Percentiles rank a stretch among this genome's conserved stretches.
Evolutionary conservation across 129 eudicot species (phyloP).

Genomic region (Helichrysum umbraculigerum): DNA sequence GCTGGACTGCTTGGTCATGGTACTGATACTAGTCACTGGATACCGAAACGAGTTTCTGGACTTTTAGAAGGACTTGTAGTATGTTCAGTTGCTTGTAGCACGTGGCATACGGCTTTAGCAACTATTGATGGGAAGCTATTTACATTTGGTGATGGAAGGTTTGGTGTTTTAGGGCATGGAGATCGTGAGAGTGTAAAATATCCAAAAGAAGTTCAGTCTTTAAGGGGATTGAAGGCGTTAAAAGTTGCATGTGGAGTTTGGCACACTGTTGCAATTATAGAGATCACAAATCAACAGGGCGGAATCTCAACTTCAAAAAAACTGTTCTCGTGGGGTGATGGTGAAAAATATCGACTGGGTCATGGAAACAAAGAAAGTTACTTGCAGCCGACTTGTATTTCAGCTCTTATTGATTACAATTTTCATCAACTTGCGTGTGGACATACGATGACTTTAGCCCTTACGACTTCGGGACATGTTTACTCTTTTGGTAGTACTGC

Average conservation of each 20-base stretch:
- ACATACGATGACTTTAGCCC: slow-evolving; percentile 55
- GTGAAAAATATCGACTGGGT: slow-evolving; percentile 72
- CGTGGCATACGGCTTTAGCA: slow-evolving; percentile 78
- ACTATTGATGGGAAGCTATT: slow-evolving; percentile 64
- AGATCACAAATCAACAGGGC: slow-evolving; percentile 42
- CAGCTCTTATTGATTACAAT: slow-evolving; percentile 67
- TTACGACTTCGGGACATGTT: slow-evolving; percentile 84
- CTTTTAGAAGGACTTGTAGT: slow-evolving; percentile 71
- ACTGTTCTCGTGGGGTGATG: slow-evolving; percentile 90
- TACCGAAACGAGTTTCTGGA: slow-evolving; percentile 77
- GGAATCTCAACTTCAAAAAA: slow-evolving; percentile 45
- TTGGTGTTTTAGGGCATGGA: slow-evolving; percentile 88
- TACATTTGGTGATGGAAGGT: slow-evolving; percentile 82
- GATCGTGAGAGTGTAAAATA: slow-evolving; percentile 58
- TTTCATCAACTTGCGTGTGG: slow-evolving; percentile 81
- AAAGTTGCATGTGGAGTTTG: slow-evolving; percentile 88
- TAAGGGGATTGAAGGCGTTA: slow-evolving; percentile 49
- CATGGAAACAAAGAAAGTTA: slow-evolving; percentile 66
- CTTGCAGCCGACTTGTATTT: slow-evolving; percentile 65
- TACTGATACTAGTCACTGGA: slow-evolving; percentile 85
- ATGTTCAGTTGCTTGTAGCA: slow-evolving; percentile 66
- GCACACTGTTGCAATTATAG: slow-evolving; percentile 89
- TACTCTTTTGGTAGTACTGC: slow-evolving; percentile 65
- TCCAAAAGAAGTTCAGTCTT: slow-evolving; percentile 61
- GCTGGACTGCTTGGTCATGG: slow-evolving; percentile 92